phyloP scores from a whole-genome alignment of 371 early-diverging fungal species.

The Thermomucor indicae-seudaticae region DNA sequence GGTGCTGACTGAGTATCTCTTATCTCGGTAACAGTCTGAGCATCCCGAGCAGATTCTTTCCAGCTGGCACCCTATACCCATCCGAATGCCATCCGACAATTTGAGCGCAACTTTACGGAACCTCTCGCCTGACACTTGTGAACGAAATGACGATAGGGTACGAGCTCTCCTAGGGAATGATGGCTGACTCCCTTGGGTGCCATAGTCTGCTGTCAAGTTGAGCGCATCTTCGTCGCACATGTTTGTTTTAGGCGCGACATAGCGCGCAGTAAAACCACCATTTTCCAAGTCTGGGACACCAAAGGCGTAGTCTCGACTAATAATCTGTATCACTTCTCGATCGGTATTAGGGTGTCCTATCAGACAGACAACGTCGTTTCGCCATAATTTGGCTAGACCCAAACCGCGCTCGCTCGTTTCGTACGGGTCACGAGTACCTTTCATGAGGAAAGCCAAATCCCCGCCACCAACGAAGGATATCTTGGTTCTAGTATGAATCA shows the following conservation, averaged over 20 bases:
- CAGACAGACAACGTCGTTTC: constrained; percentile 31
- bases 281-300: constrained; percentile 43
- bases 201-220: neutral
- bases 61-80: constrained; percentile 44
- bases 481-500: constrained; percentile 58
- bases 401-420: constrained; percentile 36
- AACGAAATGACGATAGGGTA: constrained; percentile 1
- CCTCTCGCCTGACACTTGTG: constrained; percentile 1
- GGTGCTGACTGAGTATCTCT: constrained; percentile 6
- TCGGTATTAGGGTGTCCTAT: constrained; percentile 38
- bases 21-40: constrained; percentile 39
- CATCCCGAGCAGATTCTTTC: constrained; percentile 27
- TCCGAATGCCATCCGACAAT: constrained; percentile 39
- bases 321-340: constrained; percentile 43
- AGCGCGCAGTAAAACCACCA: constrained; percentile 28
- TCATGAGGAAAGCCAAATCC: constrained; percentile 45
- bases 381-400: constrained; percentile 47
- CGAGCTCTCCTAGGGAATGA: too few relatives aligned
- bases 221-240: neutral
- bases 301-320: constrained; percentile 42
- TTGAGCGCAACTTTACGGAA: constrained; percentile 38
- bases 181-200: constrained; percentile 3
- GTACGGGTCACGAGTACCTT: constrained; percentile 47
- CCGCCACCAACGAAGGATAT: constrained; percentile 59
- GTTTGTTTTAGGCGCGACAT: constrained; percentile 8